phyloP scores from a whole-genome alignment of 768 basidiomycete species.

The Mycena rosella region DNA sequence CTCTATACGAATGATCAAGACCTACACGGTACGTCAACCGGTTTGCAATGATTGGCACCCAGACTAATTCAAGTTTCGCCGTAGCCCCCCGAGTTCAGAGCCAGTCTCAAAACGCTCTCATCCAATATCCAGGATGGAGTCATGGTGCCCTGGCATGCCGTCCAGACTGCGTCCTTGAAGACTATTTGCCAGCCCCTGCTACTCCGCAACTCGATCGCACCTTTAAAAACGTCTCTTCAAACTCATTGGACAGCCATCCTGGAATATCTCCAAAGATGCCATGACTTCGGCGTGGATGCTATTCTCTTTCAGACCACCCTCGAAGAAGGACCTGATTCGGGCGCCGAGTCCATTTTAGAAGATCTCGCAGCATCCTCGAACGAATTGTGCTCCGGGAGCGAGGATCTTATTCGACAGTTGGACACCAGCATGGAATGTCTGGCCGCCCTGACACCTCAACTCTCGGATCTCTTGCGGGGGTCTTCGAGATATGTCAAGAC shows the following conservation, averaged over 20 bases:
- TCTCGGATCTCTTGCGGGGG: slow-evolving; percentile 5
- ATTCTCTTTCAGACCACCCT: neutral
- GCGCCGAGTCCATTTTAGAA: neutral
- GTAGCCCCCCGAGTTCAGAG: slow-evolving; percentile 17
- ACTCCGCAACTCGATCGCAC: slow-evolving; percentile 2
- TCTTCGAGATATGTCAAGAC: neutral
- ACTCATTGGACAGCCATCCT: slow-evolving; percentile 15
- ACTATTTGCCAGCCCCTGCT: neutral
- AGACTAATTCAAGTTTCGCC: neutral
- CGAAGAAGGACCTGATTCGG: neutral
- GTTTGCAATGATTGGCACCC: neutral
- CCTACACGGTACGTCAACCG: neutral
- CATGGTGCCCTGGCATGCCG: slow-evolving; percentile 19
- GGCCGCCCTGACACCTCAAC: slow-evolving; percentile 9
- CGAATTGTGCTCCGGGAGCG: slow-evolving; percentile 1
- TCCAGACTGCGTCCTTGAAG: slow-evolving; percentile 2
- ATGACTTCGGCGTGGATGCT: slow-evolving; percentile 19
- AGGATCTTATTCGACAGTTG: slow-evolving; percentile 13
- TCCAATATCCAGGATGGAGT: slow-evolving; percentile 17
- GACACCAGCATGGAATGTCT: slow-evolving; percentile 2
- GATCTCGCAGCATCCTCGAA: slow-evolving; percentile 7
- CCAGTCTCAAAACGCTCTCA: slow-evolving; percentile 5
- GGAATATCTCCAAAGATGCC: slow-evolving; percentile 17
- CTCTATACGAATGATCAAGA: slow-evolving; percentile 15
- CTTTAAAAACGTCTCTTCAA: slow-evolving; percentile 4